These are phyloP conservation scores for Tuber aestivum DNA, from an alignment of 495 filamentous ascomycete species.

Conservation along the genomic window DNA sequence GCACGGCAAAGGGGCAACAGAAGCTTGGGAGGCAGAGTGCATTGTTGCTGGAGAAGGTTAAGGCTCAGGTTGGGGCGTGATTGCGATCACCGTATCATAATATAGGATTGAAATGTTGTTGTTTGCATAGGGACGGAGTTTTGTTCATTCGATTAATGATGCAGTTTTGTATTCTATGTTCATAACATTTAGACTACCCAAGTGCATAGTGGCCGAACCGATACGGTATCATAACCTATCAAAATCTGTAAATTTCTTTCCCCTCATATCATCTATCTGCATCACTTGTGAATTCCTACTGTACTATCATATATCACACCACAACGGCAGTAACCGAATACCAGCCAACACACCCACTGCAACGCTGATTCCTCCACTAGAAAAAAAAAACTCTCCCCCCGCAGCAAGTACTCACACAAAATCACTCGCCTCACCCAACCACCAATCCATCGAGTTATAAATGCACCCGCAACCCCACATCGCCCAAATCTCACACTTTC, in stretches of 20 bases:
- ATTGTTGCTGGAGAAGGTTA: conserved; percentile 74
- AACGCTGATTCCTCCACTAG: too few relatives aligned
- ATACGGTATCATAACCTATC: too few relatives aligned
- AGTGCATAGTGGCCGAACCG: neutral
- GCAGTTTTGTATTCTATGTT: neutral
- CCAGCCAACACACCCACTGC: too few relatives aligned
- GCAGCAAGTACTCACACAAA: neutral
- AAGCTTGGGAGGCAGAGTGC: conserved; percentile 80
- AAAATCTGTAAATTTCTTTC: neutral
- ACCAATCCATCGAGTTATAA: neutral
- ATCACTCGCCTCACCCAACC: neutral
- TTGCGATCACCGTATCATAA: conserved; percentile 4
- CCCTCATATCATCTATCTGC: neutral
- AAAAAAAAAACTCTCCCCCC: neutral
- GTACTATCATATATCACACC: too few relatives aligned
- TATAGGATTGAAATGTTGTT: neutral
- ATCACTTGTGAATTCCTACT: too few relatives aligned
- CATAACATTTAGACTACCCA: neutral
- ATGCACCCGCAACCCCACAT: neutral
- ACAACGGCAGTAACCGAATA: too few relatives aligned
- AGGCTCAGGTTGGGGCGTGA: conserved; percentile 49
- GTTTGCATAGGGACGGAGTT: conserved; percentile 43
- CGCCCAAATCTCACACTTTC: neutral
- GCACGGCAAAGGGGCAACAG: conserved; percentile 55
- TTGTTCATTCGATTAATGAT: neutral